Evolutionary conservation across 306 rosid species (phyloP), one percentile per base, ranked within the genome.

Genomic region (Prunus salicina): DNA sequence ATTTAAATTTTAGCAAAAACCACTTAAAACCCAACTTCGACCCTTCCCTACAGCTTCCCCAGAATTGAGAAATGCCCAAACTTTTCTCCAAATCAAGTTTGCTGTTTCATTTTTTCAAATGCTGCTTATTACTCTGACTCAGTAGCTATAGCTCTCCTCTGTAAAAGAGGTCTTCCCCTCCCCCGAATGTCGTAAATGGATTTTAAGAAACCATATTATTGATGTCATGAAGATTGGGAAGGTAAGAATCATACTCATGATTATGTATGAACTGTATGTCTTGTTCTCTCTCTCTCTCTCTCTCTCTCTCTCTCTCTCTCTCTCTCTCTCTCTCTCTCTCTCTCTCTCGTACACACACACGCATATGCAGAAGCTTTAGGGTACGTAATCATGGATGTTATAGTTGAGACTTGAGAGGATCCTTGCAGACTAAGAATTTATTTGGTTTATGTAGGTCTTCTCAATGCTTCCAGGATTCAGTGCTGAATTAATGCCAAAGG

Each of bases 401-500:
- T 76, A 7, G 16, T 47, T 41, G 43, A 38, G 43, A 38, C 53
- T 46, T 69, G 63, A 56, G 62, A 58, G 64, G 64, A 58, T 22
- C 32, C 32, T 51, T 19, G 60, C 24, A 38, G 69, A 64, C 70
- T 32, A 58, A 72, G 68, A 49, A 12, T 71, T 73, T 38, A 47
- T 38, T 57, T 84, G 16, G 57, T 76, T 73, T 34, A 14, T 85
- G 71, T 55, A 91, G 97, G 93, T 86, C 30, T 86, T 89, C 68
- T 90, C 93, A 67, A 89, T 93, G 98, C 92, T 93, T 64, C 96
- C 98, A 12, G 90, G 97, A 78, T 86, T 87, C 82, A 81, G 94
- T 71, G 72, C 90, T 51, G 94, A 91, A 61, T 65, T 91, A 80
- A 90, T 93, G 96, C 97, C 97, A 14, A 85, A 94, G 82, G 98